Conservation (phyloP, 2,329 filamentous ascomycete genomes). For the Tolypocladium endophyticum region DNA sequence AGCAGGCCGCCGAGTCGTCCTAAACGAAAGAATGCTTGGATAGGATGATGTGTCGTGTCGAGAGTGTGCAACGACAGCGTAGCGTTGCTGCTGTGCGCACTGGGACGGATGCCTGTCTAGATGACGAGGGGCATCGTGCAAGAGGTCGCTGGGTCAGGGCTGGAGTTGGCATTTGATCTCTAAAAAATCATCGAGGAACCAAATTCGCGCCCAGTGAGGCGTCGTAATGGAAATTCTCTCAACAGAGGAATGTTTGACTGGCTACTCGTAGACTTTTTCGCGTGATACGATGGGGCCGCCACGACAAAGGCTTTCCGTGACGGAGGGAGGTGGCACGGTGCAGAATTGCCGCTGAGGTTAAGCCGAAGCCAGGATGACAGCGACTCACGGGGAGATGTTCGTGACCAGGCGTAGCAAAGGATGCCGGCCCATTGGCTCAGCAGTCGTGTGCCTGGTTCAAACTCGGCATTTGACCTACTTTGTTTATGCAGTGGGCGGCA, state of each 20-base stretch:
- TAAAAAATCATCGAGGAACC: neutral
- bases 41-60: neutral
- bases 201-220: neutral
- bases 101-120: neutral
- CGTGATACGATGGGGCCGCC: neutral
- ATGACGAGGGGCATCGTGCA: conserved; percentile 1
- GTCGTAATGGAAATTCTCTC: neutral
- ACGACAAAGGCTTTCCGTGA: neutral
- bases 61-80: neutral
- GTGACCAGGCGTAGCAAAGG: neutral
- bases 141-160: conserved; percentile 7
- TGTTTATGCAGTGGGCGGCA: neutral
- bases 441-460: neutral
- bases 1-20: conserved; percentile 48
- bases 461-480: neutral
- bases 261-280: neutral
- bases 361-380: neutral
- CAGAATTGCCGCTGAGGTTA: neutral
- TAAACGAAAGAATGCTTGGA: conserved; percentile 6
- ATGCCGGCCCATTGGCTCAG: neutral
- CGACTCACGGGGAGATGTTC: neutral
- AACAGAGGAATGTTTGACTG: neutral
- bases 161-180: conserved; percentile 10
- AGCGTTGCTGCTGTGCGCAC: neutral
- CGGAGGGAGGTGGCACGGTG: neutral